A percentile compares a stretch with the other conserved stretches of the same genome.
Evolutionary conservation across 495 filamentous ascomycete genomes (phyloP).

Genomic region (Tuber microsphaerosporum): DNA sequence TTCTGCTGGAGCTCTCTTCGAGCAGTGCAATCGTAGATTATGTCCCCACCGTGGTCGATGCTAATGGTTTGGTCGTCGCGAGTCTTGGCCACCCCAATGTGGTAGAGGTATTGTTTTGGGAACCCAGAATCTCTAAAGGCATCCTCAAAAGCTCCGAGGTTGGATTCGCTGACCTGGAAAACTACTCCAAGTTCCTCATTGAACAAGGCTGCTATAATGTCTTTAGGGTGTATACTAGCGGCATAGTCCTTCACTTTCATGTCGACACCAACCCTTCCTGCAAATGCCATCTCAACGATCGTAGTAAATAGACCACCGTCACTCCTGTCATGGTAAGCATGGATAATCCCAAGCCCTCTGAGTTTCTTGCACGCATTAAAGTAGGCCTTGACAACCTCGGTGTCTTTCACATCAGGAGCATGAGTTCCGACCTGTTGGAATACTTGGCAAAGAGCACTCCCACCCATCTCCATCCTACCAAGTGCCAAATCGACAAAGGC

Average conservation of each 20-base stretch:
- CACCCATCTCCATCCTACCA: slow-evolving; percentile 72
- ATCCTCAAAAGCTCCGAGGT: slow-evolving; percentile 75
- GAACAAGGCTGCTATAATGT: slow-evolving; percentile 73
- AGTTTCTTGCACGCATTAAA: slow-evolving; percentile 82
- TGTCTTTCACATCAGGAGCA: slow-evolving; percentile 75
- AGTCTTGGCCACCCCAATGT: too few species aligned
- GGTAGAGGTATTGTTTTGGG: too few species aligned
- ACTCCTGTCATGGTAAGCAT: slow-evolving; percentile 91
- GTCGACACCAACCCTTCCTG: slow-evolving; percentile 81
- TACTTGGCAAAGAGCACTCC: slow-evolving; percentile 86
- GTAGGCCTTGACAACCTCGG: slow-evolving; percentile 77
- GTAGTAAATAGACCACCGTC: slow-evolving; percentile 92
- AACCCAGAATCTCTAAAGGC: slow-evolving; percentile 62
- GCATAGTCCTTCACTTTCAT: slow-evolving; percentile 55
- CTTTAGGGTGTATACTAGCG: slow-evolving; percentile 50
- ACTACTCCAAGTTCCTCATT: slow-evolving; percentile 96
- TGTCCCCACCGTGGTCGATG: too few species aligned
- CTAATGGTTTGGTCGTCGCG: too few species aligned
- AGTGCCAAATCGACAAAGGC: slow-evolving; percentile 84
- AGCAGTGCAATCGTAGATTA: too few species aligned
- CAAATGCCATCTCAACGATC: slow-evolving; percentile 96
- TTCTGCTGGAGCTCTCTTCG: too few species aligned
- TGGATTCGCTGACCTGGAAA: slow-evolving; percentile 80
- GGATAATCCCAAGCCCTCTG: slow-evolving; percentile 76
- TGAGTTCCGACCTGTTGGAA: slow-evolving; percentile 79